Conservation (phyloP, 768 basidiomycete species). For the Epithele typhae region DNA sequence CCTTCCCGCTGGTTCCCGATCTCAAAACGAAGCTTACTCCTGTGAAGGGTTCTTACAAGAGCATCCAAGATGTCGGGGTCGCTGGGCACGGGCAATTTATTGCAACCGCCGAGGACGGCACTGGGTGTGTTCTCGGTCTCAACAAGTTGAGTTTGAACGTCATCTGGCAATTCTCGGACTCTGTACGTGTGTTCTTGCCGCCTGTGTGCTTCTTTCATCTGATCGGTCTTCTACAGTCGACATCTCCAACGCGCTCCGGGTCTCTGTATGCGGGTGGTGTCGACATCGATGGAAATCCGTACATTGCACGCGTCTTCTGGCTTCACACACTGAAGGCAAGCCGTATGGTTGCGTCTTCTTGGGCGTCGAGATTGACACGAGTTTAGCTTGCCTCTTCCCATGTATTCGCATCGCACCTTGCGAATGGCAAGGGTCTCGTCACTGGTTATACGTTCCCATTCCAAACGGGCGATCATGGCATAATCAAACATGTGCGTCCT, state of each 20-base stretch:
- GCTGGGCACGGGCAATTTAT: slow-evolving; percentile 54
- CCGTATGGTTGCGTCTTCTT: slow-evolving; percentile 6
- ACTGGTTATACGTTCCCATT: slow-evolving; percentile 60
- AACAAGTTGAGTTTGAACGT: slow-evolving; percentile 39
- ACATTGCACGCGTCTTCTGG: slow-evolving; percentile 67
- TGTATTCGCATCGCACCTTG: slow-evolving; percentile 46
- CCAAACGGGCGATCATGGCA: slow-evolving; percentile 60
- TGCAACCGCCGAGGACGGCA: slow-evolving; percentile 51
- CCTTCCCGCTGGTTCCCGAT: slow-evolving; percentile 45
- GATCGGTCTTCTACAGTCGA: slow-evolving; percentile 29
- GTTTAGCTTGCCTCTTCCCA: slow-evolving; percentile 52
- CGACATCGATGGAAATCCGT: slow-evolving; percentile 44
- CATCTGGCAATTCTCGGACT: slow-evolving; percentile 53
- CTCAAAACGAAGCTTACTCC: slow-evolving; percentile 45
- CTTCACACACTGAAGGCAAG: slow-evolving; percentile 50
- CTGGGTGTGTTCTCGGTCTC: slow-evolving; percentile 51
- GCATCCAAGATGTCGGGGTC: slow-evolving; percentile 60
- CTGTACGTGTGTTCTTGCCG: slow-evolving; percentile 34
- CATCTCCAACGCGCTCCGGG: slow-evolving; percentile 37
- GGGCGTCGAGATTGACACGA: not conserved
- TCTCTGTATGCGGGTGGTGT: slow-evolving; percentile 57
- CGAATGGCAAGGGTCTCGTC: slow-evolving; percentile 41
- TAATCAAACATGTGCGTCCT: slow-evolving; percentile 56
- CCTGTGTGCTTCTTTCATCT: not conserved
- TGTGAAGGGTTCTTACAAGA: slow-evolving; percentile 43